phyloP scores from a whole-genome alignment of 805 yeast genomes.

The Spathaspora sp. region DNA sequence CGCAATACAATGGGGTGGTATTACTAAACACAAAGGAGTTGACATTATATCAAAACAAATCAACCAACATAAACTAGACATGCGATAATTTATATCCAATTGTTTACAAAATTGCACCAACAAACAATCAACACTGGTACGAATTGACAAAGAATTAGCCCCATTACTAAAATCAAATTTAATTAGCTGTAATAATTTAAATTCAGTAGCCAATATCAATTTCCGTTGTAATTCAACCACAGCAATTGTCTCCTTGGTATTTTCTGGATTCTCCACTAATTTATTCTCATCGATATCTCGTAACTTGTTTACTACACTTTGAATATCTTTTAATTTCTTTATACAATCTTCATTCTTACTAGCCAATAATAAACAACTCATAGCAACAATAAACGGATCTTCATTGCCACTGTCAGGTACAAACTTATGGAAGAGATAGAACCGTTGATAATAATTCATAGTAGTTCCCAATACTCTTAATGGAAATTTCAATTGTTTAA shows the following conservation, averaged over 20 bases:
- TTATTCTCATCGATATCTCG: slow-evolving; percentile 29
- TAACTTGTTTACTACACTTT: slow-evolving; percentile 44
- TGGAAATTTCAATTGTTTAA: slow-evolving; percentile 60
- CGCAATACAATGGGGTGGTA: slow-evolving; percentile 76
- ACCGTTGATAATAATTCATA: slow-evolving; percentile 70
- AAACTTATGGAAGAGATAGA: slow-evolving; percentile 61
- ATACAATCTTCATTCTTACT: slow-evolving; percentile 81
- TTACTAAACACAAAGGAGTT: slow-evolving; percentile 62
- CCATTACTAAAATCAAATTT: slow-evolving; percentile 77
- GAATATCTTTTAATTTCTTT: slow-evolving; percentile 65
- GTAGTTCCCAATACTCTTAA: slow-evolving; percentile 65
- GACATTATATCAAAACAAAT: slow-evolving; percentile 69
- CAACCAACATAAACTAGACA: slow-evolving; percentile 65
- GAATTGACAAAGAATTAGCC: slow-evolving; percentile 18
- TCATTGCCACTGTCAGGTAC: slow-evolving; percentile 34
- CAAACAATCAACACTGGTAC: slow-evolving; percentile 50
- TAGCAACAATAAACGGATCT: slow-evolving; percentile 59
- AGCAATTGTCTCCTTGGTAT: background rate
- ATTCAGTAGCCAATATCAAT: slow-evolving; percentile 58
- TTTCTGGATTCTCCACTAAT: slow-evolving; percentile 6
- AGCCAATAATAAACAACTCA: slow-evolving; percentile 67
- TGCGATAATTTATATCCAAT: slow-evolving; percentile 41
- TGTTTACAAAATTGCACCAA: slow-evolving; percentile 59
- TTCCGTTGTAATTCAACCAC: slow-evolving; percentile 50
- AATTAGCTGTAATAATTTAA: slow-evolving; percentile 68